Evolutionary conservation across 345 rosid genomes (phyloP).

Genomic region (Eucalyptus paniculata): DNA sequence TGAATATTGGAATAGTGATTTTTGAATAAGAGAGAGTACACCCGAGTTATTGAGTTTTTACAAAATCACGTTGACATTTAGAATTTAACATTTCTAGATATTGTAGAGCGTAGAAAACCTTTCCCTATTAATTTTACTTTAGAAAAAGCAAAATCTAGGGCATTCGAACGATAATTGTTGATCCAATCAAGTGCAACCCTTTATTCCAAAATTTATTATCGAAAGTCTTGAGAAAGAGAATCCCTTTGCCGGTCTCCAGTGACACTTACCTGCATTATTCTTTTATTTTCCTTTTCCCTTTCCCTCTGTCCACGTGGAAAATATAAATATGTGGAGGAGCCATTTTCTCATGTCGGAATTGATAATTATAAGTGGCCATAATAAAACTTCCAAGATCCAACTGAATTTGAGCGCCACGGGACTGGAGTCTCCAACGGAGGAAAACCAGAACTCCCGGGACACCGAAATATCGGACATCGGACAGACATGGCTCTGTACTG

Average conservation of each 20-base stretch:
- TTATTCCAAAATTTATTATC: not conserved
- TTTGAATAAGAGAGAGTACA: not conserved
- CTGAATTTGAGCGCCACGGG: not conserved
- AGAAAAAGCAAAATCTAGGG: not conserved
- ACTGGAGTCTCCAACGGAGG: not conserved
- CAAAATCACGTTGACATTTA: rapidly evolving
- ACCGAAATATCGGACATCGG: not conserved
- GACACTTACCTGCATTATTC: not conserved
- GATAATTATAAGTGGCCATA: not conserved
- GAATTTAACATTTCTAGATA: not conserved
- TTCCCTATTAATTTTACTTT: not conserved
- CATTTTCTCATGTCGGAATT: not conserved
- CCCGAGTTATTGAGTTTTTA: not conserved
- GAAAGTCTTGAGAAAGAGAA: not conserved
- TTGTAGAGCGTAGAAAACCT: not conserved
- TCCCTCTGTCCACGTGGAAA: not conserved
- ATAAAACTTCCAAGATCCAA: not conserved
- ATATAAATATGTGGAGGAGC: not conserved
- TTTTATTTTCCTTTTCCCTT: not conserved
- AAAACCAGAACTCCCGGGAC: not conserved
- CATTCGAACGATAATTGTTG: not conserved
- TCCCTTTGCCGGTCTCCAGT: not conserved
- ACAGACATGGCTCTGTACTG: not conserved
- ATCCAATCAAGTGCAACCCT: not conserved
- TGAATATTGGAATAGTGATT: not conserved